Evolutionary conservation across 2,329 filamentous ascomycete species (phyloP).

Genomic region (Trichoderma breve): DNA sequence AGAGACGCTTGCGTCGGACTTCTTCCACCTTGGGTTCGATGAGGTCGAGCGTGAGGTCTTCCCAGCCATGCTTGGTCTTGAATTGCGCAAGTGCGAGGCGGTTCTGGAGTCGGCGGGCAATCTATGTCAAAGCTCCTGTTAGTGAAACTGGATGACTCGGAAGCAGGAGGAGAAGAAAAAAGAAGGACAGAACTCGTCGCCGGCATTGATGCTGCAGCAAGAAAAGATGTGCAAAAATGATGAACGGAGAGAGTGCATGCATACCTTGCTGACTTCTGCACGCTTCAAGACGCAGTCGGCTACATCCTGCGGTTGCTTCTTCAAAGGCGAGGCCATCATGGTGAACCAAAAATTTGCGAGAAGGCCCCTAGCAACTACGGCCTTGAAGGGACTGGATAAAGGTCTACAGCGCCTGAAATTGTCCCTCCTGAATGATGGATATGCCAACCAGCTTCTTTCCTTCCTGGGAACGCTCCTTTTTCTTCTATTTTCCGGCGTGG

Average conservation of each 20-base stretch:
- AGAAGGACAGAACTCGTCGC: neutral
- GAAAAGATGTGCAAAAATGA: neutral
- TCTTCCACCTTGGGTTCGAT: slow-evolving; percentile 84
- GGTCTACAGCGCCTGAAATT: neutral
- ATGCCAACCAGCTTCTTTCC: neutral
- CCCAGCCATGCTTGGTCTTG: slow-evolving; percentile 95
- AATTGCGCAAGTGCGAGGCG: slow-evolving; percentile 93
- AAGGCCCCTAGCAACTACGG: slow-evolving; percentile 1
- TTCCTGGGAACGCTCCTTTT: neutral
- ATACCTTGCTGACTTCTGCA: slow-evolving; percentile 73
- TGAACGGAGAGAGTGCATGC: slow-evolving; percentile 27
- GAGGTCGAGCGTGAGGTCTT: slow-evolving; percentile 80
- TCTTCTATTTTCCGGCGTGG: neutral
- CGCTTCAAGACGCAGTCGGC: slow-evolving; percentile 68
- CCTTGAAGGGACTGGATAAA: neutral
- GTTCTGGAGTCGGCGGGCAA: slow-evolving; percentile 89
- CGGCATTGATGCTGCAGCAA: neutral
- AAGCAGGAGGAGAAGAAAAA: neutral
- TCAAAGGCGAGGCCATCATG: slow-evolving; percentile 59
- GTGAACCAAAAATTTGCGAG: slow-evolving; percentile 10
- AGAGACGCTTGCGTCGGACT: slow-evolving; percentile 68
- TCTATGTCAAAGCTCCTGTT: slow-evolving; percentile 51
- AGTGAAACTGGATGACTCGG: slow-evolving; percentile 18
- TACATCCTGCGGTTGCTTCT: slow-evolving; percentile 62
- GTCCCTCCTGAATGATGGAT: neutral